Evolutionary conservation across 495 filamentous ascomycete genomes (phyloP).

Genomic region (Chaetomium cochliodes): DNA sequence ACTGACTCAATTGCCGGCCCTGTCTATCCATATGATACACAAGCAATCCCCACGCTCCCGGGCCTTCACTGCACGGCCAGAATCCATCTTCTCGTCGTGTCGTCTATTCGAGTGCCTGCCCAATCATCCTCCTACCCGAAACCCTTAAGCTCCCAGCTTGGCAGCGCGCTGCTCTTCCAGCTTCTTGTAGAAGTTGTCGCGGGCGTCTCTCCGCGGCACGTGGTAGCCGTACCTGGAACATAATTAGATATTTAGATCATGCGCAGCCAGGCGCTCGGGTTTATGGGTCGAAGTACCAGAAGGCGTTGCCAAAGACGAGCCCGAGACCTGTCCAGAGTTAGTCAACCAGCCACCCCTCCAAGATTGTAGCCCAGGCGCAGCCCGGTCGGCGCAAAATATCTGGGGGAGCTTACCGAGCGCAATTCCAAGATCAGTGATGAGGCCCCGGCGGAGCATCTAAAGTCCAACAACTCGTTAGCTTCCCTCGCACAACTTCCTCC

Average conservation of each 20-base stretch:
- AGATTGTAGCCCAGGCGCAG: neutral
- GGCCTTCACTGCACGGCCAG: neutral
- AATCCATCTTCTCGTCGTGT: neutral
- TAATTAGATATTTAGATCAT: conserved; percentile 23
- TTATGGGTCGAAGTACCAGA: conserved; percentile 44
- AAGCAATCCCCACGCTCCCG: conserved; percentile 2
- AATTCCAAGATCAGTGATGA: conserved; percentile 47
- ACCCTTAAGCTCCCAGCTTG: conserved; percentile 26
- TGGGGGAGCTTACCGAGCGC: conserved; percentile 41
- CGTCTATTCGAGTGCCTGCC: neutral
- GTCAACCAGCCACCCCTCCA: conserved; percentile 12
- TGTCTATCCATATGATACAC: conserved; percentile 27
- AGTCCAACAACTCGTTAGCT: conserved; percentile 22
- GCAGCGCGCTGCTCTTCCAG: conserved; percentile 49
- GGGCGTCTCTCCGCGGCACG: conserved; percentile 50
- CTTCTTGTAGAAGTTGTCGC: conserved; percentile 49
- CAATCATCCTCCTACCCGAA: neutral
- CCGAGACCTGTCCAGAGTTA: conserved; percentile 41
- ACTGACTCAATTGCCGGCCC: conserved; percentile 21
- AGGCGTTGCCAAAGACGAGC: conserved; percentile 44
- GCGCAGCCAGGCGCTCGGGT: neutral
- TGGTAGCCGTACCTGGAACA: conserved; percentile 52
- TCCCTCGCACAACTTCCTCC: neutral
- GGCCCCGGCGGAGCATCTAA: conserved; percentile 52
- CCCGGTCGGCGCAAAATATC: neutral